Percentiles rank a stretch among this genome's conserved stretches.
phyloP scores from a whole-genome alignment of 2,329 filamentous ascomycete species.

The Daldinia sp. region DNA sequence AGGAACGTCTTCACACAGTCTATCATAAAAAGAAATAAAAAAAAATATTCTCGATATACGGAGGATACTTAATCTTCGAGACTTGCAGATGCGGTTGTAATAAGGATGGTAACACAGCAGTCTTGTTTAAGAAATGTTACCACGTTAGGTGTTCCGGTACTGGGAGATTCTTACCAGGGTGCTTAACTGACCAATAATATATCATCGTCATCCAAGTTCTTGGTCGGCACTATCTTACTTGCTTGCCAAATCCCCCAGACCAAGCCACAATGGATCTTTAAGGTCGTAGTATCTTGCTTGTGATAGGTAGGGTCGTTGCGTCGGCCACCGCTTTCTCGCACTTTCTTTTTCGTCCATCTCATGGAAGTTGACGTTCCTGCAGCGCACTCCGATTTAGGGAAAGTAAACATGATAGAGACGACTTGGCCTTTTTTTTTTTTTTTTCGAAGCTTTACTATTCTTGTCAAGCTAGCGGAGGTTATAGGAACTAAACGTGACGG shows the following conservation, averaged over 20 bases:
- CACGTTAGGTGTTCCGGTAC: conserved; percentile 31
- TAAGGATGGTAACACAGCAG: conserved; percentile 30
- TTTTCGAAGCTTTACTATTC: conserved; percentile 20
- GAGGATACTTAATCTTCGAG: conserved; percentile 19
- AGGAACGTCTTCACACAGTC: conserved; percentile 9
- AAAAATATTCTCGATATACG: conserved; percentile 30
- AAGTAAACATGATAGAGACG: conserved; percentile 2
- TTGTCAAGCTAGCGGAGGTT: conserved; percentile 21
- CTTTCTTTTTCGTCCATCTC: conserved; percentile 28
- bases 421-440: conserved; percentile 17
- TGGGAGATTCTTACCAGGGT: neutral
- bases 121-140: conserved; percentile 24
- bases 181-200: conserved; percentile 12
- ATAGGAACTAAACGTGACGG: conserved; percentile 17
- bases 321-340: conserved; percentile 31
- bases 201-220: conserved; percentile 22
- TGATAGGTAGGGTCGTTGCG: conserved; percentile 24
- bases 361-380: conserved; percentile 24
- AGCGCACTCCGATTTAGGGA: conserved; percentile 27
- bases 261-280: conserved; percentile 20
- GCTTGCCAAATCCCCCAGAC: conserved; percentile 10
- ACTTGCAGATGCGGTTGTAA: conserved; percentile 32
- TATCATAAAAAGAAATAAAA: neutral
- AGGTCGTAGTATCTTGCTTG: conserved; percentile 22
- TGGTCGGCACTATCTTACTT: conserved; percentile 25